phyloP scores from a whole-genome alignment of 2,329 filamentous ascomycete genomes.

The Fusarium sp. region DNA sequence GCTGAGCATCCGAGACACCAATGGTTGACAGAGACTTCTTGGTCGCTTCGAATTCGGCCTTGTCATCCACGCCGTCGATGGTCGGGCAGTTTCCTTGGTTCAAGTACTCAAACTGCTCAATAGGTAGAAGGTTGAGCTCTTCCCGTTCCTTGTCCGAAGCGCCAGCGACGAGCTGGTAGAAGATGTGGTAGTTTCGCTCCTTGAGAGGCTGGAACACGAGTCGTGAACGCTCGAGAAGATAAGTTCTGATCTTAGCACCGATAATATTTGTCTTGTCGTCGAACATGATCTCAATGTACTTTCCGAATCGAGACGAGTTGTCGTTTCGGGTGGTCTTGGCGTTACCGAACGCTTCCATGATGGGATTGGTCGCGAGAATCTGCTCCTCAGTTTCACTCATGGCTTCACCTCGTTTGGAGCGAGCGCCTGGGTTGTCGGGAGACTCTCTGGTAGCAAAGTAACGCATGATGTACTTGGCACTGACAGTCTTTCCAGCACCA shows the following conservation, averaged over 20 bases:
- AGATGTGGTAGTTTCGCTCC: slow-evolving; percentile 99
- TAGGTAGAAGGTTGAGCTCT: slow-evolving; percentile 80
- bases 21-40: slow-evolving; percentile 89
- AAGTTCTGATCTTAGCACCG: slow-evolving; percentile 96
- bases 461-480: slow-evolving; percentile 99
- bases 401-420: slow-evolving; percentile 79
- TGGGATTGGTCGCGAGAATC: slow-evolving; percentile 97
- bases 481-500: slow-evolving; percentile 98
- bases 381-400: slow-evolving; percentile 99
- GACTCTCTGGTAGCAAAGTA: slow-evolving; percentile 99
- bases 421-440: slow-evolving; percentile 84
- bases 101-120: slow-evolving; percentile 94
- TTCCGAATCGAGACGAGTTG: slow-evolving; percentile 98
- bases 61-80: slow-evolving; percentile 96
- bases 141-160: slow-evolving; percentile 86
- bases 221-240: slow-evolving; percentile 93
- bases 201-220: slow-evolving; percentile 97
- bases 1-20: slow-evolving; percentile 80
- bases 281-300: slow-evolving; percentile 99
- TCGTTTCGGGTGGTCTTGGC: slow-evolving; percentile 99
- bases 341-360: slow-evolving; percentile 99
- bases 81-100: slow-evolving; percentile 93
- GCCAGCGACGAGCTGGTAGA: slow-evolving; percentile 96
- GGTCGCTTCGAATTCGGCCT: slow-evolving; percentile 91
- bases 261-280: slow-evolving; percentile 96